phyloP scores from a whole-genome alignment of 2,329 filamentous ascomycete species.

The Whalleya microplaca region DNA sequence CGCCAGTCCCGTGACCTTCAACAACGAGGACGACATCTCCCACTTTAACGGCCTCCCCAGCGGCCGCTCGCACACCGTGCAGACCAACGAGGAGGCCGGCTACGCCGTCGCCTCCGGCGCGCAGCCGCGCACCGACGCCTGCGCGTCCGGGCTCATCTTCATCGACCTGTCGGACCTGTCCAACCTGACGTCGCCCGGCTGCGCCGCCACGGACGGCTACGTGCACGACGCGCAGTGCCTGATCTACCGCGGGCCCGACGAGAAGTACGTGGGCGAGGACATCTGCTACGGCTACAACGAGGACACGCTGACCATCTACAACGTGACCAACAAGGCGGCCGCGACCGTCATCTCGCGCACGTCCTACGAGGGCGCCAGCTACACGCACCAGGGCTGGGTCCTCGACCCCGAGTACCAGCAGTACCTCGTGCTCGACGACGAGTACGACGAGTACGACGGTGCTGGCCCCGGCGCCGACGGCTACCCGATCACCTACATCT shows the following conservation, averaged over 20 bases:
- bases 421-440: constrained; percentile 51
- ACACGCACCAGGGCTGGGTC: constrained; percentile 59
- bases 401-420: constrained; percentile 43
- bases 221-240: constrained; percentile 66
- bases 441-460: constrained; percentile 49
- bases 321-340: constrained; percentile 51
- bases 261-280: constrained; percentile 48
- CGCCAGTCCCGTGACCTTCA: constrained; percentile 47
- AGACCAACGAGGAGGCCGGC: constrained; percentile 49
- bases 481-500: constrained; percentile 51
- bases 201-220: constrained; percentile 59
- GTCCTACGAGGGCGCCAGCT: constrained; percentile 55
- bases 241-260: constrained; percentile 55
- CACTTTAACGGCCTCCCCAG: constrained; percentile 46
- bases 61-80: constrained; percentile 51
- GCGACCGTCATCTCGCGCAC: constrained; percentile 52
- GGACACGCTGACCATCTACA: constrained; percentile 53
- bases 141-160: constrained; percentile 60
- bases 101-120: constrained; percentile 51
- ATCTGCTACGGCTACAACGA: constrained; percentile 62
- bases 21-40: constrained; percentile 45
- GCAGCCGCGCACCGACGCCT: constrained; percentile 45
- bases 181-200: constrained; percentile 57
- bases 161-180: constrained; percentile 58
- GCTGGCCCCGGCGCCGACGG: constrained; percentile 41